These are phyloP conservation scores for Populus hybrid DNA, from an alignment of 441 rosid genomes.

Conservation along the genomic window DNA sequence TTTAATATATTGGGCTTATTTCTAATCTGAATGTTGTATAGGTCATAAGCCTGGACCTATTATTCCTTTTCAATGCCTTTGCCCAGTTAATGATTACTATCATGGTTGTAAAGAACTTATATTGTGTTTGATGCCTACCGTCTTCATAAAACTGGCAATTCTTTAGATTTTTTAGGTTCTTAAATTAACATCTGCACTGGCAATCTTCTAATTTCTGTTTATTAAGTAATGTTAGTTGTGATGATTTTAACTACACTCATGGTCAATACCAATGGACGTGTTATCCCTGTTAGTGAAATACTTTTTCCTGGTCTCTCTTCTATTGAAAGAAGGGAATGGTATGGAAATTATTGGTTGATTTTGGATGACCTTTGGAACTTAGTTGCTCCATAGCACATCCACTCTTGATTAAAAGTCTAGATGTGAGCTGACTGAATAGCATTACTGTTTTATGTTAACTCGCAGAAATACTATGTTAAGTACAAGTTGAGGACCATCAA, in stretches of 20 bases:
- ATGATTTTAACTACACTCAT: not conserved
- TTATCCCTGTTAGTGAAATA: not conserved
- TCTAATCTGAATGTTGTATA: not conserved
- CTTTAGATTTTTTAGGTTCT: not conserved
- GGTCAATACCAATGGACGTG: not conserved
- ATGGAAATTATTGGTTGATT: not conserved
- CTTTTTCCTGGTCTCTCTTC: not conserved
- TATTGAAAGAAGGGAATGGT: not conserved
- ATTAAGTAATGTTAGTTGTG: not conserved
- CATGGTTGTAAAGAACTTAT: not conserved
- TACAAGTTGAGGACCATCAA: slow-evolving; percentile 56
- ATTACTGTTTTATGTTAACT: slow-evolving; percentile 22
- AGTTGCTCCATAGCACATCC: not conserved
- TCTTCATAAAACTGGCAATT: not conserved
- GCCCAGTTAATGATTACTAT: not conserved
- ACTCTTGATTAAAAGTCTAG: not conserved
- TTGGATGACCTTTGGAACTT: not conserved
- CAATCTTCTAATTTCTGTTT: not conserved
- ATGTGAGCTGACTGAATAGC: slow-evolving; percentile 15
- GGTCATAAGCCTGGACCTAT: not conserved
- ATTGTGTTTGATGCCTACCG: not conserved
- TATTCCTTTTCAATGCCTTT: not conserved
- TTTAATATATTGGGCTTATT: not conserved
- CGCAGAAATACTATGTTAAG: slow-evolving; percentile 73
- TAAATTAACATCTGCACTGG: not conserved